Evolutionary conservation across 2,329 filamentous ascomycete genomes (phyloP), one percentile per base, ranked within the genome.

Genomic region (Colletotrichum somersetense): DNA sequence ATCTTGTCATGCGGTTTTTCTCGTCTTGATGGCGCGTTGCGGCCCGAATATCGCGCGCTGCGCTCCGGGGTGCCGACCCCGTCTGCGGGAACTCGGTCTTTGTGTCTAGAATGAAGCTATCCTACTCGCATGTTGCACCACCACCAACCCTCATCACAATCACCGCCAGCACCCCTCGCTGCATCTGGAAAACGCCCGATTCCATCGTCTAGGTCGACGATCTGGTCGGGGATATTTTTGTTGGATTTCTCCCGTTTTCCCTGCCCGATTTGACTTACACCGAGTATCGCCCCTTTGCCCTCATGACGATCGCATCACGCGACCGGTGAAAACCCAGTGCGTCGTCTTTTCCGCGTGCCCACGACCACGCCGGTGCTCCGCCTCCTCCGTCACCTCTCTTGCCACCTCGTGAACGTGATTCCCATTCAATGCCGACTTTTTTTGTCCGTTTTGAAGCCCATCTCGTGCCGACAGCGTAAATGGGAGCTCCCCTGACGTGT

Each of bases 61-160:
- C 18, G 18, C 23, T 30, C 46, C 65, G 53, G 20, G 18, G 42
- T 42, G 35, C 11, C 42, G 12, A 30, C 55, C 26, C 16, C 44
- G 40, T 46, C 63, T 26, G 52, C 61, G 44, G 72, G 53, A 55
- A 56, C 62, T 61, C 55, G 57, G 44, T 50, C 56, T 20, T 35
- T 56, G 35, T 30, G 44, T 40, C 46, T 38, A 38, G 64, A 74
- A 69, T 74, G 72, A 74, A 73, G 72, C 72, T 74, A 74, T 74
- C 72, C 72, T 30, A 30, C 30, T 65, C 72, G 70, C 69, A 69
- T 70, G 23, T 62, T 68, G 69, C 72, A 73, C 68, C 68, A 73
- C 68, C 67, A 64, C 30, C 30, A 30, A 30, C 72, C 66, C 5
- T 52, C 59, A 61, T 61, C 59, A 5, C 59, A 69, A 64, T 66